Percentiles rank a stretch among this genome's conserved stretches.
Evolutionary conservation across 495 filamentous ascomycete species (phyloP).

Genomic region (Talaromyces proteolyticus): DNA sequence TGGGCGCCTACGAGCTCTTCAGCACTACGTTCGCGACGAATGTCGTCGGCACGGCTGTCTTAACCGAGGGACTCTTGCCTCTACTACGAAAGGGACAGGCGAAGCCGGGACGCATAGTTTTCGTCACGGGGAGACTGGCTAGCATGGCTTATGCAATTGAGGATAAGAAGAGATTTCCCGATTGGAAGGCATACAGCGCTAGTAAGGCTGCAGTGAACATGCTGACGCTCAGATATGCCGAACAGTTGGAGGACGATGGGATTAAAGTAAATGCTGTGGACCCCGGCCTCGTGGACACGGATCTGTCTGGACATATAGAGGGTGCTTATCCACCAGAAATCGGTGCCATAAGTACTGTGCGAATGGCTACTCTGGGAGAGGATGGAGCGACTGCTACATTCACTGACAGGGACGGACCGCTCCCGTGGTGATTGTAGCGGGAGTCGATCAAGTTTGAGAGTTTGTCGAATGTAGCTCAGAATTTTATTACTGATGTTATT

Average conservation of each 20-base stretch:
- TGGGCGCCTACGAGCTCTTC: slow-evolving; percentile 14
- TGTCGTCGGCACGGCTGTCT: slow-evolving; percentile 14
- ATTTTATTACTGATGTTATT: too few species aligned
- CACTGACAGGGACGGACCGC: too few species aligned
- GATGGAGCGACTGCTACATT: slow-evolving; percentile 2
- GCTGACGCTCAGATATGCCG: slow-evolving; percentile 11
- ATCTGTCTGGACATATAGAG: neutral
- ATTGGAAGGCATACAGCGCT: slow-evolving; percentile 13
- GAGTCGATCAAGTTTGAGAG: too few species aligned
- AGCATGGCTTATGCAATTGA: slow-evolving; percentile 16
- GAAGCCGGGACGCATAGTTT: slow-evolving; percentile 21
- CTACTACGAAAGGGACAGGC: slow-evolving; percentile 20
- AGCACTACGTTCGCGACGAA: slow-evolving; percentile 21
- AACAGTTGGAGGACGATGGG: slow-evolving; percentile 16
- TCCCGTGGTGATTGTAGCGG: too few species aligned
- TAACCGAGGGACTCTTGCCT: slow-evolving; percentile 22
- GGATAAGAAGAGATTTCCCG: slow-evolving; percentile 8
- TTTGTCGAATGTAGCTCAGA: too few species aligned
- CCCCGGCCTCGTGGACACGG: slow-evolving; percentile 6
- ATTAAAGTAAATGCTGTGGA: slow-evolving; percentile 4
- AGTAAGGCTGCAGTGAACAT: slow-evolving; percentile 26
- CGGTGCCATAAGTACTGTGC: slow-evolving; percentile 2
- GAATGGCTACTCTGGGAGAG: slow-evolving; percentile 1
- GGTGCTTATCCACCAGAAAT: neutral
- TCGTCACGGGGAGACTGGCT: slow-evolving; percentile 19